phyloP scores from a whole-genome alignment of 192 early-diverging fungal genomes.

The Coemansia sp. region DNA sequence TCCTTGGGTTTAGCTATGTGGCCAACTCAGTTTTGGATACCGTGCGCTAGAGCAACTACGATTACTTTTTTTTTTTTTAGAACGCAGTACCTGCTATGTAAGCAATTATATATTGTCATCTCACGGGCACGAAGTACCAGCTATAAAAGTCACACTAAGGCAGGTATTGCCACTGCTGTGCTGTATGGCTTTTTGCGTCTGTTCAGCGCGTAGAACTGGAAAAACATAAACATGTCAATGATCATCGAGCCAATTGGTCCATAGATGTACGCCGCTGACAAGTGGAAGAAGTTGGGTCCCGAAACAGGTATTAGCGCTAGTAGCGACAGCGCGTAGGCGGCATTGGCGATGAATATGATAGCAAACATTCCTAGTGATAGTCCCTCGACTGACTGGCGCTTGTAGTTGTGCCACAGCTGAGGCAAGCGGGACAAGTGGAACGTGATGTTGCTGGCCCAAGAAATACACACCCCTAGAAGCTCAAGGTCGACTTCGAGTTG shows the following conservation, averaged over 20 bases:
- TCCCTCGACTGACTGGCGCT: constrained; percentile 64
- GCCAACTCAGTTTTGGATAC: constrained; percentile 50
- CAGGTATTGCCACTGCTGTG: background rate
- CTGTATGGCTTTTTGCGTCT: background rate
- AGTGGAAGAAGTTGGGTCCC: constrained; percentile 3
- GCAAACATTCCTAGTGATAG: constrained; percentile 73
- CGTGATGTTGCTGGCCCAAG: constrained; percentile 63
- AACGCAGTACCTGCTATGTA: background rate
- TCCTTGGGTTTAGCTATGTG: constrained; percentile 51
- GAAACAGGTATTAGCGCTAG: constrained; percentile 49
- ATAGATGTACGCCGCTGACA: constrained; percentile 21
- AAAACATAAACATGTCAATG: constrained; percentile 16
- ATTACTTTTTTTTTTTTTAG: background rate
- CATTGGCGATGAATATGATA: constrained; percentile 62
- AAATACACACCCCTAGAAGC: constrained; percentile 59
- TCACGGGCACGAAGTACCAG: background rate
- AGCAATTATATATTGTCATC: background rate
- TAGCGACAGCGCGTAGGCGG: constrained; percentile 54
- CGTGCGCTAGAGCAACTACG: background rate
- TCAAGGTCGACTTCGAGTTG: background rate
- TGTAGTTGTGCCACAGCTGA: constrained; percentile 69
- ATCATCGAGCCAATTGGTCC: constrained; percentile 22
- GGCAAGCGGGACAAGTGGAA: constrained; percentile 74
- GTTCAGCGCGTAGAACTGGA: constrained; percentile 11
- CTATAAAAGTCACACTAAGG: background rate